A percentile compares a stretch with the other conserved stretches of the same genome.
Evolutionary conservation across 805 yeast genomes (phyloP).

Genomic region (Tetrapisispora taiwanensis): DNA sequence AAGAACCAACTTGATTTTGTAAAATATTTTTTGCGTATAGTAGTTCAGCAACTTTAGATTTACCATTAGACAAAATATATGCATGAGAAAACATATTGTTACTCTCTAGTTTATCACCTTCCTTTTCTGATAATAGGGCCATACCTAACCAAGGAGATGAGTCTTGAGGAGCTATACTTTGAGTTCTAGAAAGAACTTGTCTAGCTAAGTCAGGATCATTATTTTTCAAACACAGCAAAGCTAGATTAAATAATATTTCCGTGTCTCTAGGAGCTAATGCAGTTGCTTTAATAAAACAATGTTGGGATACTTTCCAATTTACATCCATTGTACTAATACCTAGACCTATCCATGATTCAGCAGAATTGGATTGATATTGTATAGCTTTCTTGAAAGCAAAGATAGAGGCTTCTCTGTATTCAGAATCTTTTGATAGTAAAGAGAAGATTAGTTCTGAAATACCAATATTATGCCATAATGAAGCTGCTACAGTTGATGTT

Average conservation of each 20-base stretch:
- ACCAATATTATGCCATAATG: constrained; percentile 62
- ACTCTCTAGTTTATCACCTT: constrained; percentile 44
- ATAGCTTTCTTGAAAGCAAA: constrained; percentile 55
- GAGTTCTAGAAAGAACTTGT: constrained; percentile 62
- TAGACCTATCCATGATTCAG: constrained; percentile 70
- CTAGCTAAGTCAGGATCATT: constrained; percentile 66
- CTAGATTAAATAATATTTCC: constrained; percentile 71
- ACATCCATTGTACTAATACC: constrained; percentile 63
- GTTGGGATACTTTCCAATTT: constrained; percentile 75
- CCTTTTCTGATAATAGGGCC: constrained; percentile 50
- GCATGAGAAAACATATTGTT: constrained; percentile 64
- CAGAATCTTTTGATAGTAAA: constrained; percentile 20
- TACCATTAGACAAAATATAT: constrained; percentile 64
- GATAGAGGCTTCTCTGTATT: constrained; percentile 44
- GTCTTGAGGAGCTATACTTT: constrained; percentile 70
- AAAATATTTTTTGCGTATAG: constrained; percentile 57
- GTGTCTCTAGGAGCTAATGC: constrained; percentile 60
- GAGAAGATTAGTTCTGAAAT: constrained; percentile 45
- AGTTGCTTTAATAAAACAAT: constrained; percentile 78
- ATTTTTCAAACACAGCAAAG: constrained; percentile 57
- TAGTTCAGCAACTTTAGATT: constrained; percentile 56
- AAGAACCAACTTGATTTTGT: constrained; percentile 34
- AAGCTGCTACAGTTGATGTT: constrained; percentile 44
- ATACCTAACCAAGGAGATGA: constrained; percentile 78
- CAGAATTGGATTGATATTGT: constrained; percentile 56